Base-by-base conservation (phyloP, 208 protist species). In the Leishmania gerbilli region DNA sequence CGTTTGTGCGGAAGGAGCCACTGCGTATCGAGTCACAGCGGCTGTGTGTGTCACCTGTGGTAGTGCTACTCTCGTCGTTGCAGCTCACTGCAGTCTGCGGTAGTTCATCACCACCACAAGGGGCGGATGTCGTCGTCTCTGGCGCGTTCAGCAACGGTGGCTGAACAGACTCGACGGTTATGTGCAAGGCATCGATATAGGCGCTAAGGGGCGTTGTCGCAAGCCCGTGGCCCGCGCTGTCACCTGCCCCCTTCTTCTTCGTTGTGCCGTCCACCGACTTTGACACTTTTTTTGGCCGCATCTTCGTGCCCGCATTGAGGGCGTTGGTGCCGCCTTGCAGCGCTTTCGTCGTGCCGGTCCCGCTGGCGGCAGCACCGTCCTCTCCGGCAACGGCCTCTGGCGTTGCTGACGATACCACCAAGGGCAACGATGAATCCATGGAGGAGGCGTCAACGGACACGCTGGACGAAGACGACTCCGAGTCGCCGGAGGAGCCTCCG, bases 91-190 rank as follows among this genome's bases (percentile, higher is more conserved):
- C n/a, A 6, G 34, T 2, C 2, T n/a, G 47, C 34, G 47, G 37
- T 8, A 51, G 3, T 7, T 15, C 69, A 68, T 64, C 67, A 64
- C 19, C 19, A 34, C 27, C 34, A 42, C 45, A 5, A n/a, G 47
- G 15, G 51, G 62, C 31, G 6, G 17, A 74, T 8, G 42, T 64
- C 15, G 82, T 60, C 51, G 58, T 45, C 40, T 79, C 62, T 15
- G 56, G 62, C 0, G 42, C 58, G 13, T 0, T 31, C 49, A 15
- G 5, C 49, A 51, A 49, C 37, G 76, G 27, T 49, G 75, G 51
- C 68, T 74, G 49, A 72, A 80, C 24, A 8, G 72, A 58, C 51
- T 79, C 67, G 1, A 88, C 85, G 34, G 77, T 76, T 55, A 88
- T 67, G 64, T 77, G 49, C 15, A 88, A 37, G 1, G 75, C 49